Conservation (phyloP, 2,329 filamentous ascomycete genomes). For the Colletotrichum costaricense region DNA sequence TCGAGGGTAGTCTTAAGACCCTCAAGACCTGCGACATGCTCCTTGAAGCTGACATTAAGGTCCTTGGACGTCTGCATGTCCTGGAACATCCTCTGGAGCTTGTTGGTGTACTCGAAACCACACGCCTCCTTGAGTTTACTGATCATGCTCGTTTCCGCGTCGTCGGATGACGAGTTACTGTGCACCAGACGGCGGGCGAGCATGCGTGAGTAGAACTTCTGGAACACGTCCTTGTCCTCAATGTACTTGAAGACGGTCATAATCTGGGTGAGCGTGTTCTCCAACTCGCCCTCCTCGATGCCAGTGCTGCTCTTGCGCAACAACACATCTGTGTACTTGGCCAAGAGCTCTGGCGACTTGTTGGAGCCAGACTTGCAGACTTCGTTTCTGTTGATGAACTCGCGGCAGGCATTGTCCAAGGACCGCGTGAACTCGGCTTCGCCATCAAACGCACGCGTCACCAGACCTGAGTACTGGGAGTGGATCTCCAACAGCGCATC, state of each 20-base stretch:
- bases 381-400: slow-evolving; percentile 98
- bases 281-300: slow-evolving; percentile 92
- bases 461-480: slow-evolving; percentile 89
- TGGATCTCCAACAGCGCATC: slow-evolving; percentile 95
- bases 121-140: slow-evolving; percentile 98
- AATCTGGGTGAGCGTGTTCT: slow-evolving; percentile 88
- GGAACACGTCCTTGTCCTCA: slow-evolving; percentile 99
- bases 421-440: slow-evolving; percentile 98
- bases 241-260: slow-evolving; percentile 99
- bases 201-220: slow-evolving; percentile 99
- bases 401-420: slow-evolving; percentile 94
- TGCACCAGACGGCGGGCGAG: slow-evolving; percentile 94
- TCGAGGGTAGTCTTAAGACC: slow-evolving; percentile 80
- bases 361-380: slow-evolving; percentile 94
- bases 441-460: slow-evolving; percentile 92
- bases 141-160: slow-evolving; percentile 99
- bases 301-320: slow-evolving; percentile 93
- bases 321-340: slow-evolving; percentile 94
- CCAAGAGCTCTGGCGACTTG: slow-evolving; percentile 92
- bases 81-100: slow-evolving; percentile 99
- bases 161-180: slow-evolving; percentile 93
- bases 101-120: slow-evolving; percentile 99
- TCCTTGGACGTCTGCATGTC: slow-evolving; percentile 99
- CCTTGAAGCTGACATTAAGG: slow-evolving; percentile 89
- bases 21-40: slow-evolving; percentile 74